A percentile compares a stretch with the other conserved stretches of the same genome.
These are phyloP conservation scores for Ceratocystis papillata DNA, from an alignment of 2,329 filamentous ascomycete species.

Conservation along the genomic window DNA sequence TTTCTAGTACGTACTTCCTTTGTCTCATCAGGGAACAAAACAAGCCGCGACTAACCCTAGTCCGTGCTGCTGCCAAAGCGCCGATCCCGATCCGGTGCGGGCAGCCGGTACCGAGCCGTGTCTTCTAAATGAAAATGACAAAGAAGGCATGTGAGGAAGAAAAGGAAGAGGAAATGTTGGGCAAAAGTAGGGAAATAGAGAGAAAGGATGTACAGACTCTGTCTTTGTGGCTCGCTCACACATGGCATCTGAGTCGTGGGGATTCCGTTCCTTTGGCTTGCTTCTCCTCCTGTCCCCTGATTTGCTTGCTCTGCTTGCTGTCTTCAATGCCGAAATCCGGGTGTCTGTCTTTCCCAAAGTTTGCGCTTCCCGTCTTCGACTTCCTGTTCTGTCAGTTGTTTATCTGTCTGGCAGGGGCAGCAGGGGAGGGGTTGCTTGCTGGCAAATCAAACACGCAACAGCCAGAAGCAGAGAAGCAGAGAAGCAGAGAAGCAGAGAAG, in stretches of 20 bases:
- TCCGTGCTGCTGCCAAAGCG: background rate
- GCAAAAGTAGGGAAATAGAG: background rate
- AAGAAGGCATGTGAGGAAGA: background rate
- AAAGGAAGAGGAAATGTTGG: background rate
- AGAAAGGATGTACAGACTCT: background rate
- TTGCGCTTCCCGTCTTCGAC: conserved; percentile 7
- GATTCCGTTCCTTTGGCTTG: background rate
- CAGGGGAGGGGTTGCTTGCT: background rate
- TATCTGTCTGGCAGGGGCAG: background rate
- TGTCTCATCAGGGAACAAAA: background rate
- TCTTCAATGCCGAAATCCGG: conserved; percentile 4
- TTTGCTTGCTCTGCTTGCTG: background rate
- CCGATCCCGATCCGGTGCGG: background rate
- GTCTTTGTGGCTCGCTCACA: conserved; percentile 10
- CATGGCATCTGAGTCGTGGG: conserved; percentile 14
- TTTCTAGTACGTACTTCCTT: background rate
- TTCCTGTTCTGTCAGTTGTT: conserved; percentile 2
- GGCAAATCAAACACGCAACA: background rate
- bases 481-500: too few species aligned
- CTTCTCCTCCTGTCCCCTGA: background rate
- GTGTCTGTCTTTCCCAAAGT: background rate
- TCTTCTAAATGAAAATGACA: background rate
- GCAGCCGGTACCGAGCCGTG: conserved; percentile 7
- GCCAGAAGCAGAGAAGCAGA: background rate
- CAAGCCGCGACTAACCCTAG: background rate